Evolutionary conservation across 208 protist species (phyloP).

Genomic region (Trichomonas gallinae): DNA sequence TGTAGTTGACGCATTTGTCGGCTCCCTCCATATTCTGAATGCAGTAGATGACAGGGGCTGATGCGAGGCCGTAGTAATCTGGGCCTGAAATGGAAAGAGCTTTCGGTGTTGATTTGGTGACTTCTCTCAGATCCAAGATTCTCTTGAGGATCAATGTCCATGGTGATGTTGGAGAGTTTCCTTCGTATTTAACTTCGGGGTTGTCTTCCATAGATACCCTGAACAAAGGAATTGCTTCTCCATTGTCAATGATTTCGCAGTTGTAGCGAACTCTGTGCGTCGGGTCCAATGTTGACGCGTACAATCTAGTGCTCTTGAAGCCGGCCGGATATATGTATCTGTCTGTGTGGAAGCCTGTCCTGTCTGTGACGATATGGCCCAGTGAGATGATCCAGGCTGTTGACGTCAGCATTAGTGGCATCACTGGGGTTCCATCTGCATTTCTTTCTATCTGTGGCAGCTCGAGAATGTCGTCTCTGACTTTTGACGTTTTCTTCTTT

Average conservation of each 20-base stretch:
- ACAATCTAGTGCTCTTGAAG: not conserved
- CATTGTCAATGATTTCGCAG: not conserved
- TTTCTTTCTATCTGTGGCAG: not conserved
- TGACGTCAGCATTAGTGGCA: not conserved
- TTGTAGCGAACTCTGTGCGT: not conserved
- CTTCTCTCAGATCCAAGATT: not conserved
- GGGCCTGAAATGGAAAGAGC: not conserved
- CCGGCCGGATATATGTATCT: slow-evolving; percentile 11
- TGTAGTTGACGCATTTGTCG: not conserved
- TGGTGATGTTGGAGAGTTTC: slow-evolving; percentile 18
- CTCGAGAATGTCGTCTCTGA: not conserved
- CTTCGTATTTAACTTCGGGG: slow-evolving; percentile 16
- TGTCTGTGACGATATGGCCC: not conserved
- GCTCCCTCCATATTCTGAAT: not conserved
- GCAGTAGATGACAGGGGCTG: not conserved
- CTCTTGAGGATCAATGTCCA: not conserved
- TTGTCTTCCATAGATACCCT: not conserved
- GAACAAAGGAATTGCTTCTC: not conserved
- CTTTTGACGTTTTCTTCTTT: not conserved
- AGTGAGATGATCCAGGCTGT: not conserved
- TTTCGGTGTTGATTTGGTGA: not conserved
- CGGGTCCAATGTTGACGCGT: not conserved
- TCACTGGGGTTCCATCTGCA: not conserved
- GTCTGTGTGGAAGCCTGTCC: not conserved
- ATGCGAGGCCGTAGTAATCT: not conserved